phyloP scores from a whole-genome alignment of 148 eudicot species.

The Camellia granthamiana region DNA sequence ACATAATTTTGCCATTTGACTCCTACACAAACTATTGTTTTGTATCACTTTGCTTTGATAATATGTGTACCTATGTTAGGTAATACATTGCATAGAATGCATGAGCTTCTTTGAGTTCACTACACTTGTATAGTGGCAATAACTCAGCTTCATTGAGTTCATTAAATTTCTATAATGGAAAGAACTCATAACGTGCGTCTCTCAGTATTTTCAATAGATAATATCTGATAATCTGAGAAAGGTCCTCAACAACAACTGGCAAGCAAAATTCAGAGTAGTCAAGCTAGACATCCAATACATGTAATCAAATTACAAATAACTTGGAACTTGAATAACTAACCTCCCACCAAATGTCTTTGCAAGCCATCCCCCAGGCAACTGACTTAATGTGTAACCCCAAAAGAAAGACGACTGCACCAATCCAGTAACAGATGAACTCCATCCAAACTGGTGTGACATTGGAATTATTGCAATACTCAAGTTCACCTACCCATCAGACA shows the following conservation, averaged over 20 bases:
- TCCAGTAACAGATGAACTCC: conserved; percentile 93
- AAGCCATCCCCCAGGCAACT: conserved; percentile 98
- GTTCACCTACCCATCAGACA: conserved; percentile 60
- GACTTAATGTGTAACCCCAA: conserved; percentile 98
- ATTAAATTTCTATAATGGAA: not conserved
- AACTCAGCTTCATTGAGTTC: not conserved
- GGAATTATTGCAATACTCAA: conserved; percentile 98
- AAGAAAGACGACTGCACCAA: conserved; percentile 97
- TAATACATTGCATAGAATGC: not conserved
- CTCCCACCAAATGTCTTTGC: conserved; percentile 94
- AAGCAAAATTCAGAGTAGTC: not conserved
- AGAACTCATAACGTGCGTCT: not conserved
- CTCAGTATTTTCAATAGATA: not conserved
- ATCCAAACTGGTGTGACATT: conserved; percentile 97
- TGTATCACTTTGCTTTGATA: not conserved
- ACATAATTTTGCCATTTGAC: not conserved
- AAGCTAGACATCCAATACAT: not conserved
- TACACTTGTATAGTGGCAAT: not conserved
- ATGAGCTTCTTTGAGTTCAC: conserved; percentile 5
- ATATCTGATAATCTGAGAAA: not conserved
- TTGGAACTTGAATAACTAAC: conserved; percentile 44
- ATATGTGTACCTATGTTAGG: not conserved
- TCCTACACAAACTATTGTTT: not conserved
- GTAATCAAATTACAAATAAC: conserved; percentile 6
- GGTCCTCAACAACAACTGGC: not conserved